A percentile compares a stretch with the other conserved stretches of the same genome.
Evolutionary conservation across 1,284 basidiomycete genomes (phyloP).

Genomic region (Tilletiopsis washingtonensis): DNA sequence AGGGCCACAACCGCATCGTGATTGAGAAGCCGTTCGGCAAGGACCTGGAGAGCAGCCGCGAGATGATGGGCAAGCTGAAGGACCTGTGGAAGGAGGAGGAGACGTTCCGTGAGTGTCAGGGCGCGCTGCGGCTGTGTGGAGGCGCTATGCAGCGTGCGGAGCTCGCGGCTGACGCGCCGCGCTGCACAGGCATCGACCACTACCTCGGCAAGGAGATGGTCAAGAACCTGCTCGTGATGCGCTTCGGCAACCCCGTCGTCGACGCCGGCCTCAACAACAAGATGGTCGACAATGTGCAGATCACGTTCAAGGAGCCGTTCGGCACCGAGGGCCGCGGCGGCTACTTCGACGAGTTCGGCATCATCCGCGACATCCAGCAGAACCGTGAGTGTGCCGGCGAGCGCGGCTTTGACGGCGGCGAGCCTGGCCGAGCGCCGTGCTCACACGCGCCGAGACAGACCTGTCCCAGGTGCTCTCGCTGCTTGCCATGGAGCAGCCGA

Average conservation of each 20-base stretch:
- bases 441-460: slow-evolving; percentile 13
- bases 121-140: too few relatives aligned
- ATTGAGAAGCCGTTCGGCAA: slow-evolving; percentile 47
- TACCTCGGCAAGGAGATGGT: slow-evolving; percentile 48
- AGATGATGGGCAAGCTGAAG: slow-evolving; percentile 46
- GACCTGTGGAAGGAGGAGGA: slow-evolving; percentile 45
- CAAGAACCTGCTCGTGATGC: slow-evolving; percentile 45
- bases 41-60: slow-evolving; percentile 40
- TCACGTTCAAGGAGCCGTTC: slow-evolving; percentile 49
- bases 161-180: background rate
- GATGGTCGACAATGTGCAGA: slow-evolving; percentile 47
- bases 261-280: slow-evolving; percentile 45
- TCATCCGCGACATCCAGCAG: slow-evolving; percentile 49
- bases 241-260: slow-evolving; percentile 43
- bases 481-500: slow-evolving; percentile 47
- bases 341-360: slow-evolving; percentile 50
- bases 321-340: slow-evolving; percentile 49
- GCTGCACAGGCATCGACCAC: slow-evolving; percentile 32
- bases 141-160: background rate
- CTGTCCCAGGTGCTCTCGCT: slow-evolving; percentile 46
- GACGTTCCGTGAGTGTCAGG: slow-evolving; percentile 30
- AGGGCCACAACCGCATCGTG: slow-evolving; percentile 41
- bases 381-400: slow-evolving; percentile 26
- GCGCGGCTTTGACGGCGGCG: too few relatives aligned
- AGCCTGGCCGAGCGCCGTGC: too few relatives aligned